A percentile compares a stretch with the other conserved stretches of the same genome.
Evolutionary conservation across 192 early-diverging fungal species (phyloP).

Genomic region (Hyaloraphidium curvatum): DNA sequence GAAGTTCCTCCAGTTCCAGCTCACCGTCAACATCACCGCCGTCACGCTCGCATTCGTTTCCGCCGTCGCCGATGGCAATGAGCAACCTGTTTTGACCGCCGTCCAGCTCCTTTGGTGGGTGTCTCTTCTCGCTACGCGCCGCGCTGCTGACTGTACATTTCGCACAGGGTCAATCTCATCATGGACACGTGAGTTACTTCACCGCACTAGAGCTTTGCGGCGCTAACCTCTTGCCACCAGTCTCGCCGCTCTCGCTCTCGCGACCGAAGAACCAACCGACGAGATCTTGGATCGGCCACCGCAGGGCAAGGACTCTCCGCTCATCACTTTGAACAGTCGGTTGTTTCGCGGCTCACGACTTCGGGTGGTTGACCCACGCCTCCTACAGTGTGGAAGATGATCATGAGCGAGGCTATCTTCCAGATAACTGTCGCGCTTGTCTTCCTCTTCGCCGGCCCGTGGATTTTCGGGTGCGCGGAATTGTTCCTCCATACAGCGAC

Average conservation of each 20-base stretch:
- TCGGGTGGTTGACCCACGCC: too few species aligned
- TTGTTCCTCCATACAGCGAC: too few species aligned
- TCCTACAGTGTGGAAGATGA: slow-evolving; percentile 92
- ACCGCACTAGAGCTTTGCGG: too few species aligned
- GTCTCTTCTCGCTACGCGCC: neutral
- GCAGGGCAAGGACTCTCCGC: slow-evolving; percentile 41
- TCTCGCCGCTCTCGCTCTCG: slow-evolving; percentile 79
- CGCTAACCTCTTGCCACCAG: too few species aligned
- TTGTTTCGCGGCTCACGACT: too few species aligned
- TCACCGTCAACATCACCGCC: slow-evolving; percentile 64
- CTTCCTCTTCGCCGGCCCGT: neutral
- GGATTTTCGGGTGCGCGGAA: too few species aligned
- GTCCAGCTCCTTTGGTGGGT: slow-evolving; percentile 72
- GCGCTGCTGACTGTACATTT: neutral
- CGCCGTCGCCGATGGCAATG: slow-evolving; percentile 37
- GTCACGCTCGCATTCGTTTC: slow-evolving; percentile 50
- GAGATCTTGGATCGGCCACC: slow-evolving; percentile 66
- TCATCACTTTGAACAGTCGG: slow-evolving; percentile 71
- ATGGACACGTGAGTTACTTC: too few species aligned
- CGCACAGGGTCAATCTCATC: slow-evolving; percentile 43
- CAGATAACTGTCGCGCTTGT: slow-evolving; percentile 40
- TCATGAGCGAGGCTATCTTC: slow-evolving; percentile 74
- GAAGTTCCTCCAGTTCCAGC: slow-evolving; percentile 74
- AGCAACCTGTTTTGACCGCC: slow-evolving; percentile 60
- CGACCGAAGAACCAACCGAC: slow-evolving; percentile 71